A percentile compares a stretch with the other conserved stretches of the same genome.
Evolutionary conservation across 768 basidiomycete genomes (phyloP).

Genomic region (Dictyophora rubrovolvata): DNA sequence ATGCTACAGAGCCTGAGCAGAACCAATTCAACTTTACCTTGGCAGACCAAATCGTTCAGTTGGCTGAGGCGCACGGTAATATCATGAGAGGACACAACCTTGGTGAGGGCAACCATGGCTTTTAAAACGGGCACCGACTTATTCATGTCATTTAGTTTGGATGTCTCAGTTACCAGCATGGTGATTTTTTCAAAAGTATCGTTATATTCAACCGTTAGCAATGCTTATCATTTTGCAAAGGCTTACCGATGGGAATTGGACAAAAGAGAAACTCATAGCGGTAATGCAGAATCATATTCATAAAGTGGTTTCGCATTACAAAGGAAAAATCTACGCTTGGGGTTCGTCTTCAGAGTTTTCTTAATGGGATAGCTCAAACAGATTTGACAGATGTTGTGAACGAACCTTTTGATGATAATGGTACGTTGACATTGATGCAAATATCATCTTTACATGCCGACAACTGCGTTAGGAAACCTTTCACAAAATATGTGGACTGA

Average conservation of each 20-base stretch:
- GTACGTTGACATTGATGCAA: background rate
- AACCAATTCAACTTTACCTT: slow-evolving; percentile 8
- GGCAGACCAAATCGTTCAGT: slow-evolving; percentile 9
- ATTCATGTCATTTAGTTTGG: background rate
- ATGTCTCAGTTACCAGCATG: background rate
- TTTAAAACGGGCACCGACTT: background rate
- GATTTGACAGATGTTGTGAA: slow-evolving; percentile 14
- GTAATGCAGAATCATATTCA: slow-evolving; percentile 39
- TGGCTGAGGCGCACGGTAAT: slow-evolving; percentile 32
- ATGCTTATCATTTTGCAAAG: background rate
- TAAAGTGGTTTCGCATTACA: slow-evolving; percentile 42
- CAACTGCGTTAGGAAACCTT: slow-evolving; percentile 20
- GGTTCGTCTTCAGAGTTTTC: background rate
- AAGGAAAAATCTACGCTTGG: slow-evolving; percentile 43
- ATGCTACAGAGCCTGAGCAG: slow-evolving; percentile 12
- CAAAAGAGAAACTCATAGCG: background rate
- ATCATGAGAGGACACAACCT: slow-evolving; percentile 30
- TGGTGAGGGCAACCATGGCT: background rate
- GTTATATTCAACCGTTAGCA: background rate
- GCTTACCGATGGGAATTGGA: background rate
- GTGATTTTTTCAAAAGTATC: background rate
- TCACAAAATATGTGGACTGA: slow-evolving; percentile 38
- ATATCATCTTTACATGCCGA: no score
- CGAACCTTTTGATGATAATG: slow-evolving; percentile 45
- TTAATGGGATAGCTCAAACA: background rate